Evolutionary conservation across 2,329 filamentous ascomycete species (phyloP).

Genomic region (Diaporthe velutina): DNA sequence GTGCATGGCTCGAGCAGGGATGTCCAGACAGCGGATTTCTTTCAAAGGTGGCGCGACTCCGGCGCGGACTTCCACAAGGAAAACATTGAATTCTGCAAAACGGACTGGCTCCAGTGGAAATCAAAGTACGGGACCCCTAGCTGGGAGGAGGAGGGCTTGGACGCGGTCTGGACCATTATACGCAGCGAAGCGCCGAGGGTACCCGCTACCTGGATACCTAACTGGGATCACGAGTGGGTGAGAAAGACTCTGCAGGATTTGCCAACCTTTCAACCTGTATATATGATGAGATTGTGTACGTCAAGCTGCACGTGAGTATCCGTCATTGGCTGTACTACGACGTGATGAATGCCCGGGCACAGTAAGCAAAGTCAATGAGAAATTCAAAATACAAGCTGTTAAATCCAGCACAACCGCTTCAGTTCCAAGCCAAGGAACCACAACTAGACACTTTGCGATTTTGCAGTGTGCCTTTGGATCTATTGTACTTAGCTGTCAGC

Average conservation of each 20-base stretch:
- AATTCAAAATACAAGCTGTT: too few relatives aligned
- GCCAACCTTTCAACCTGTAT: slow-evolving; percentile 17
- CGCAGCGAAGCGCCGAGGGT: background rate
- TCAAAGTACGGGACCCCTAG: background rate
- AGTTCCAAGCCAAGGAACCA: too few relatives aligned
- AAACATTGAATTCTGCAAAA: slow-evolving; percentile 1
- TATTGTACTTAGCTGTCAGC: too few relatives aligned
- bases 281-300: slow-evolving; percentile 24
- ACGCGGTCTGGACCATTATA: background rate
- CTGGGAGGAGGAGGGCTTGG: background rate
- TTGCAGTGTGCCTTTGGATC: too few relatives aligned
- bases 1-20: background rate
- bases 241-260: background rate
- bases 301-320: background rate
- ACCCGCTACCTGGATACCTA: background rate
- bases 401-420: too few relatives aligned
- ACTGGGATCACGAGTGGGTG: background rate
- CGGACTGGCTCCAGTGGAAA: background rate
- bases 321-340: background rate
- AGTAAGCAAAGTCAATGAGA: background rate
- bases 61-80: background rate
- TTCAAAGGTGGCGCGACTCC: background rate
- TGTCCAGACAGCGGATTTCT: background rate
- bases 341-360: background rate
- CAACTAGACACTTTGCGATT: too few relatives aligned